Conservation (phyloP, 2,329 filamentous ascomycete species). For the Nemania sp. region DNA sequence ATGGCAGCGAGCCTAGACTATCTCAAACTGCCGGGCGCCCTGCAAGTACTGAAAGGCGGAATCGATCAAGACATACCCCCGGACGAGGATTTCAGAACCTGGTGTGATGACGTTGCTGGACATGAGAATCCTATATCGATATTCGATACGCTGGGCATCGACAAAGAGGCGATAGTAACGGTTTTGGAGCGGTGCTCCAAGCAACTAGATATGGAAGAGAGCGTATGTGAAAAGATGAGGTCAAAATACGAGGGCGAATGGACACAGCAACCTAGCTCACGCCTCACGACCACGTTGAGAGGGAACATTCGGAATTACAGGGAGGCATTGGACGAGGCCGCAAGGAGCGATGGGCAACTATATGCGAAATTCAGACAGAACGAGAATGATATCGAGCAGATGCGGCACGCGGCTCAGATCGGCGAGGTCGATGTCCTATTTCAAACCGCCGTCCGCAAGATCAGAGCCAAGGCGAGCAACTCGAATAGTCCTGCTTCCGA, state of each 20-base stretch:
- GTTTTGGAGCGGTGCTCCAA: slow-evolving; percentile 80
- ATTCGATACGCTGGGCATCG: slow-evolving; percentile 76
- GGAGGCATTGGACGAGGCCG: slow-evolving; percentile 86
- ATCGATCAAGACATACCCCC: slow-evolving; percentile 86
- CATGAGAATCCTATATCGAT: slow-evolving; percentile 78
- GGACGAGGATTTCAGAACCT: slow-evolving; percentile 88
- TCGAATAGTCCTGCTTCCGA: slow-evolving; percentile 61
- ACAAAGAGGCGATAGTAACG: slow-evolving; percentile 74
- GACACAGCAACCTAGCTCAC: slow-evolving; percentile 94
- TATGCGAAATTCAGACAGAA: slow-evolving; percentile 83
- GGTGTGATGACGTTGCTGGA: slow-evolving; percentile 90
- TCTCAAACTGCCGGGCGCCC: slow-evolving; percentile 81
- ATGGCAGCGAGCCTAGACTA: slow-evolving; percentile 97
- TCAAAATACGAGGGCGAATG: slow-evolving; percentile 95
- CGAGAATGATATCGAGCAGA: slow-evolving; percentile 89
- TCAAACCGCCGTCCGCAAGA: slow-evolving; percentile 81
- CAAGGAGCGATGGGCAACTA: slow-evolving; percentile 81
- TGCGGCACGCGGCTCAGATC: slow-evolving; percentile 84
- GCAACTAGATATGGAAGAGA: slow-evolving; percentile 94
- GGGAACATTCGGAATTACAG: slow-evolving; percentile 86
- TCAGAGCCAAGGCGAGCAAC: slow-evolving; percentile 66
- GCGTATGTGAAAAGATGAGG: slow-evolving; percentile 98
- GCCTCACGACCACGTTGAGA: slow-evolving; percentile 83
- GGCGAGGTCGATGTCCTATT: slow-evolving; percentile 89
- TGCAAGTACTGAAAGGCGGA: slow-evolving; percentile 90